These are phyloP conservation scores for Rubia yunnanensis DNA, from an alignment of 257 asterid genomes.

Conservation along the genomic window DNA sequence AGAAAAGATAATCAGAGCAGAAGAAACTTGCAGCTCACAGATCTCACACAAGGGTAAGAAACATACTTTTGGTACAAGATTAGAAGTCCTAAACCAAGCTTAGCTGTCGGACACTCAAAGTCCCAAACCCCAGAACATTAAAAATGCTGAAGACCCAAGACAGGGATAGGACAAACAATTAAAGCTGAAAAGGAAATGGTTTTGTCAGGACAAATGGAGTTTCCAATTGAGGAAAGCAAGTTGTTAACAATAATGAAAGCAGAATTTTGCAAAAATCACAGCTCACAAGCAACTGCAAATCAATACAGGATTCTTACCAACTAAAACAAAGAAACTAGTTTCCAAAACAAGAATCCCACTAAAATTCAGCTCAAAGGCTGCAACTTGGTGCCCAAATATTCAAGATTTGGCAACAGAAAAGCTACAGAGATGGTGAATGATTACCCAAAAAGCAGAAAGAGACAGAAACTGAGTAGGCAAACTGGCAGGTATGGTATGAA, in stretches of 20 bases:
- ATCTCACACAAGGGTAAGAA: neutral
- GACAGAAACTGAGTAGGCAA: neutral
- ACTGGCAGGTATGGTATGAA: neutral
- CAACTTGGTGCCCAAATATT: neutral
- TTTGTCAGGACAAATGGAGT: neutral
- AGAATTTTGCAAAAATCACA: neutral
- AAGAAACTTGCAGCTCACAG: neutral
- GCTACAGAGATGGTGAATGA: neutral
- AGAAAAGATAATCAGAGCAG: neutral
- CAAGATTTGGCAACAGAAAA: neutral
- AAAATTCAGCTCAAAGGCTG: constrained; percentile 1
- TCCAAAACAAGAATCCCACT: neutral
- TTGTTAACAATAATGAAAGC: neutral
- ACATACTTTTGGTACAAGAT: neutral
- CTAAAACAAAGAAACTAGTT: neutral
- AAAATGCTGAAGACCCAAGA: neutral
- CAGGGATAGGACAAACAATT: neutral
- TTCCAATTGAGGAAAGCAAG: neutral
- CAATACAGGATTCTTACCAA: neutral
- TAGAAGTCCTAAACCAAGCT: too few species aligned
- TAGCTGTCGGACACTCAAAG: neutral
- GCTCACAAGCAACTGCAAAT: constrained; percentile 6
- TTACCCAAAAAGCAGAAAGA: constrained; percentile 1
- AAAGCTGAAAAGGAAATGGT: neutral
- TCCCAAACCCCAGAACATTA: neutral